These are phyloP conservation scores for Yarrowia sp. DNA, from an alignment of 805 yeast species.

Conservation along the genomic window DNA sequence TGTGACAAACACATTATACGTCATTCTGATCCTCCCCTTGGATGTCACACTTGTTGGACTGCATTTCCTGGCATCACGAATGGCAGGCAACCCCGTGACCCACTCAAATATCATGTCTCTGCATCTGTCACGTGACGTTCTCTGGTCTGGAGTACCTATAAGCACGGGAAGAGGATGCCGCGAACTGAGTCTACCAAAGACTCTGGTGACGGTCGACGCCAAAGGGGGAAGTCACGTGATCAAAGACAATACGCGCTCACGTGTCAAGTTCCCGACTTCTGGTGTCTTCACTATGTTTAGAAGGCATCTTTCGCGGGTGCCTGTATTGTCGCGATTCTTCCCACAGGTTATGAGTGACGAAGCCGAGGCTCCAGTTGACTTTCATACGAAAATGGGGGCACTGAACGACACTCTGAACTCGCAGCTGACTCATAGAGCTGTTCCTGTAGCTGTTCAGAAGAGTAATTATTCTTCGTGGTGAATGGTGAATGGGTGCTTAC, in stretches of 20 bases:
- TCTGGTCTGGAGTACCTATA: slow-evolving; percentile 22
- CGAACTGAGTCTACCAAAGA: not conserved
- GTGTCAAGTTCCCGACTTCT: not conserved
- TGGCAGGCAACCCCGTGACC: not conserved
- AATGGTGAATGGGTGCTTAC: no score
- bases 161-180: slow-evolving; percentile 27
- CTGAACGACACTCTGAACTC: slow-evolving; percentile 17
- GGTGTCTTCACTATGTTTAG: not conserved
- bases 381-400: slow-evolving; percentile 4
- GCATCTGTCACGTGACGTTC: slow-evolving; percentile 3
- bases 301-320: not conserved
- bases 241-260: slow-evolving; percentile 2
- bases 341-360: not conserved
- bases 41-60: not conserved
- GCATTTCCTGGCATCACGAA: not conserved
- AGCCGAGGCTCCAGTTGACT: not conserved
- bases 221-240: not conserved
- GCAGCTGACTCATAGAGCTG: slow-evolving; percentile 8
- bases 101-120: slow-evolving; percentile 3
- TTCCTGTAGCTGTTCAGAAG: not conserved
- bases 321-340: not conserved
- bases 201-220: not conserved
- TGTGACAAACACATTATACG: slow-evolving; percentile 8
- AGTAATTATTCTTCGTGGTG: slow-evolving; percentile 10
- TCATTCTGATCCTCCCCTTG: not conserved